A percentile compares a stretch with the other conserved stretches of the same genome.
phyloP scores from a whole-genome alignment of 129 eudicot species.

The Flaveria robusta region DNA sequence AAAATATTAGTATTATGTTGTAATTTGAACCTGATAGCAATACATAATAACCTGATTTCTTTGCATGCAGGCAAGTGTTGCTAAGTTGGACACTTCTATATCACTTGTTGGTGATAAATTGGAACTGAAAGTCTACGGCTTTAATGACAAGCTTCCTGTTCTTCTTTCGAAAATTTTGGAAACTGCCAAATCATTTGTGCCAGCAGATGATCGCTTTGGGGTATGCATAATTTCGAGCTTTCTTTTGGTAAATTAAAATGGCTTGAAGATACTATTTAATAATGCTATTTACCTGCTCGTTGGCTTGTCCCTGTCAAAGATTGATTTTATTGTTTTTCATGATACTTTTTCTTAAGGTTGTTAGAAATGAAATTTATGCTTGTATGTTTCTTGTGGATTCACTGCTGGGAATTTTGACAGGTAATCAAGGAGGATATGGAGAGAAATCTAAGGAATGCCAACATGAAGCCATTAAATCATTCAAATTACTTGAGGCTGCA shows the following conservation, averaged over 20 bases:
- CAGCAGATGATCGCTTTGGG: slow-evolving; percentile 82
- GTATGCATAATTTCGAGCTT: slow-evolving; percentile 40
- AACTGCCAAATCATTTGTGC: slow-evolving; percentile 64
- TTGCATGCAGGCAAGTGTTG: slow-evolving; percentile 78
- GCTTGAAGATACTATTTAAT: not conserved
- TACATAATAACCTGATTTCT: slow-evolving; percentile 1
- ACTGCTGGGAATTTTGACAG: slow-evolving; percentile 41
- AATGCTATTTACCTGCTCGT: not conserved
- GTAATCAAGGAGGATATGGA: slow-evolving; percentile 90
- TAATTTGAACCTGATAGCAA: slow-evolving; percentile 8
- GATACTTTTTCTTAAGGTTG: not conserved
- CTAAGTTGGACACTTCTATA: slow-evolving; percentile 90
- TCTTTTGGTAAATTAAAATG: slow-evolving; percentile 1
- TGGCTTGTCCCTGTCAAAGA: not conserved
- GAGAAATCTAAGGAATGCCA: slow-evolving; percentile 79
- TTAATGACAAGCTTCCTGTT: slow-evolving; percentile 91
- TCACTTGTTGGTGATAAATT: slow-evolving; percentile 82
- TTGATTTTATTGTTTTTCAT: not conserved
- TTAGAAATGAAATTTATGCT: slow-evolving; percentile 4
- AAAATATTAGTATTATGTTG: not conserved
- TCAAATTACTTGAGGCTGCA: slow-evolving; percentile 81
- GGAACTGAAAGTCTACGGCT: slow-evolving; percentile 92
- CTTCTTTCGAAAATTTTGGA: slow-evolving; percentile 78
- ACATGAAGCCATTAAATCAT: slow-evolving; percentile 90
- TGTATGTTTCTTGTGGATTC: slow-evolving; percentile 12